Conservation (phyloP, 805 yeast species). For the Gaillardinia entomophila region DNA sequence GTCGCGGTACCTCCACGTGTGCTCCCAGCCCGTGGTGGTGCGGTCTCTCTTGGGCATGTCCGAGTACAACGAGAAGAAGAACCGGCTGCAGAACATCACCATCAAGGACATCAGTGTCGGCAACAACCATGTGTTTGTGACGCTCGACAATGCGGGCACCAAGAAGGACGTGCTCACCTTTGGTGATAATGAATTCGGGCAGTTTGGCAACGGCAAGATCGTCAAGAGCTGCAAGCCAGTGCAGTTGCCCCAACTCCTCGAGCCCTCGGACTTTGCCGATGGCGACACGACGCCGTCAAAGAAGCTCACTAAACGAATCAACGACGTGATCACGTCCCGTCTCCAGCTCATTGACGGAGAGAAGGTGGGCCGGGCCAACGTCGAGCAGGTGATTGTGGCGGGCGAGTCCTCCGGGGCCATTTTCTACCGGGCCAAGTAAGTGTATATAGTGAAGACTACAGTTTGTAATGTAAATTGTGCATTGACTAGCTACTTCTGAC, state of each 20-base stretch:
- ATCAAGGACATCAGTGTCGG: conserved; percentile 57
- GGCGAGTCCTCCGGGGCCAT: conserved; percentile 61
- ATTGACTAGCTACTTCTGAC: too few relatives aligned
- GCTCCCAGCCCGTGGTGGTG: conserved; percentile 58
- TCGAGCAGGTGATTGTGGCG: conserved; percentile 55
- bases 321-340: conserved; percentile 35
- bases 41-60: conserved; percentile 40
- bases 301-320: conserved; percentile 23
- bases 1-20: conserved; percentile 70
- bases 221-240: conserved; percentile 53
- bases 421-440: conserved; percentile 43
- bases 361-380: conserved; percentile 18
- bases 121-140: conserved; percentile 56
- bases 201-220: conserved; percentile 77
- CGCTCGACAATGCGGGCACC: conserved; percentile 41
- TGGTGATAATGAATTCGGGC: conserved; percentile 84
- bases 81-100: conserved; percentile 38
- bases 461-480: too few relatives aligned
- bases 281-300: conserved; percentile 7
- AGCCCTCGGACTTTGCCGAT: conserved; percentile 37
- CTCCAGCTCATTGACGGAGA: conserved; percentile 36
- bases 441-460: too few relatives aligned
- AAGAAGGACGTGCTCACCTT: conserved; percentile 60
- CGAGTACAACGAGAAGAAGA: conserved; percentile 48
- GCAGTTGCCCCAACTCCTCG: conserved; percentile 50